phyloP scores from a whole-genome alignment of 805 yeast species.

The Ogataea siamensis region DNA sequence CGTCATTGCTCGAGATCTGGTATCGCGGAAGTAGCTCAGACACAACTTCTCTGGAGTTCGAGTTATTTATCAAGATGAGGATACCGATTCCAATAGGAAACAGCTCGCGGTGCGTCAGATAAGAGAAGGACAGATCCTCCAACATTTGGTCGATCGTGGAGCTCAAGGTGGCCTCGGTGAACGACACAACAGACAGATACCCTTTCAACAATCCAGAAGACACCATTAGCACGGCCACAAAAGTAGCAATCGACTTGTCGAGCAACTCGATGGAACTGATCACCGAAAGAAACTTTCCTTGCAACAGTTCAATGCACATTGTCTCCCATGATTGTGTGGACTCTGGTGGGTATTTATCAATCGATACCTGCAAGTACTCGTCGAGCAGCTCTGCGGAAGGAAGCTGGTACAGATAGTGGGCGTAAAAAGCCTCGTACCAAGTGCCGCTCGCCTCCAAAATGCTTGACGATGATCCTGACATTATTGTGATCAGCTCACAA shows the following conservation, averaged over 20 bases:
- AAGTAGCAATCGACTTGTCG: slow-evolving; percentile 64
- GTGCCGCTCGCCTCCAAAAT: slow-evolving; percentile 50
- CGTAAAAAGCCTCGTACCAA: slow-evolving; percentile 65
- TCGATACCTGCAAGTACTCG: slow-evolving; percentile 41
- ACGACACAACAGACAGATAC: slow-evolving; percentile 27
- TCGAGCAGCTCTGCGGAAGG: slow-evolving; percentile 44
- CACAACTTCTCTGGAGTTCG: slow-evolving; percentile 43
- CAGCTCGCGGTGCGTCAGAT: slow-evolving; percentile 48
- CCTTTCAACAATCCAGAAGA: slow-evolving; percentile 56
- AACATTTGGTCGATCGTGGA: slow-evolving; percentile 39
- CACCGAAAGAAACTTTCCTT: slow-evolving; percentile 54
- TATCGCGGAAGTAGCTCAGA: slow-evolving; percentile 59
- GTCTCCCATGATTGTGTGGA: slow-evolving; percentile 48
- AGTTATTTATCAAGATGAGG: slow-evolving; percentile 46
- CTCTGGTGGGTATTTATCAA: slow-evolving; percentile 36
- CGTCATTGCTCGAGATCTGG: slow-evolving; percentile 66
- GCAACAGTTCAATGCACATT: slow-evolving; percentile 54
- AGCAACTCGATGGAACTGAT: slow-evolving; percentile 57
- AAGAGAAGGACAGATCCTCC: slow-evolving; percentile 53
- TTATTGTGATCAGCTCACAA: slow-evolving; percentile 40
- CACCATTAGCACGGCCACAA: slow-evolving; percentile 58
- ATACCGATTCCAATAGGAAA: slow-evolving; percentile 73
- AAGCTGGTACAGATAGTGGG: slow-evolving; percentile 49
- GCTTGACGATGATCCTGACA: slow-evolving; percentile 47
- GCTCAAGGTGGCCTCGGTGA: slow-evolving; percentile 14